phyloP scores from a whole-genome alignment of 2,329 filamentous ascomycete genomes.

The Fusarium nurragi region DNA sequence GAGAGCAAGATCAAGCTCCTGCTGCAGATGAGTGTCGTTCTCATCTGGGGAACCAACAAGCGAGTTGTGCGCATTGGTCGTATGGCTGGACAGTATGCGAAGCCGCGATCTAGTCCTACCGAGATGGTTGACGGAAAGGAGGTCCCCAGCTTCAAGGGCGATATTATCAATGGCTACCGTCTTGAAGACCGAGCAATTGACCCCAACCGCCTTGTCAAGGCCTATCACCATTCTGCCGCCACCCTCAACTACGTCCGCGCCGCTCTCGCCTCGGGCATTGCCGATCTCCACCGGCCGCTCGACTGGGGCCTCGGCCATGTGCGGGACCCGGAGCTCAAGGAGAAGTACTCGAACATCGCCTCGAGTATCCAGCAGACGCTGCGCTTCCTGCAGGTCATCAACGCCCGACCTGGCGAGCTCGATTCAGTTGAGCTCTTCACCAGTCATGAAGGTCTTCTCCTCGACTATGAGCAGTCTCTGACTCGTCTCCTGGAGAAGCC shows the following conservation, averaged over 20 bases:
- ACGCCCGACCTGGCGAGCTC: conserved; percentile 83
- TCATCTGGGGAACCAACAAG: conserved; percentile 86
- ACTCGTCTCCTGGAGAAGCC: conserved; percentile 80
- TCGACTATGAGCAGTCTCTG: conserved; percentile 92
- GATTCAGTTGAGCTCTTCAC: conserved; percentile 96
- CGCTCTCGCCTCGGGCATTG: conserved; percentile 85
- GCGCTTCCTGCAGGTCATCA: conserved; percentile 93
- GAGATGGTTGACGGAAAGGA: conserved; percentile 83
- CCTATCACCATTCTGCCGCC: conserved; percentile 94
- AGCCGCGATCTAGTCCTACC: conserved; percentile 88
- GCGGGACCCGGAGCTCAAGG: conserved; percentile 80
- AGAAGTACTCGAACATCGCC: conserved; percentile 87
- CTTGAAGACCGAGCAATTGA: conserved; percentile 81
- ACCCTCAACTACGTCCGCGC: conserved; percentile 94
- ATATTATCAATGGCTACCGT: conserved; percentile 92
- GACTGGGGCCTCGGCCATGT: conserved; percentile 97
- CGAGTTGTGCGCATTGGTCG: conserved; percentile 93
- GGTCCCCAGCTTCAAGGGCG: conserved; percentile 90
- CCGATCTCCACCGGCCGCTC: conserved; percentile 90
- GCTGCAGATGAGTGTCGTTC: conserved; percentile 94
- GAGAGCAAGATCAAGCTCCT: conserved; percentile 97
- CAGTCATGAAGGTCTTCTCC: conserved; percentile 90
- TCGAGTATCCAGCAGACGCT: conserved; percentile 88
- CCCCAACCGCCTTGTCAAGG: conserved; percentile 83
- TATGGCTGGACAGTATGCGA: conserved; percentile 98